Base-by-base conservation (phyloP, 495 filamentous ascomycete species). In the Aspergillus cavernicola region DNA sequence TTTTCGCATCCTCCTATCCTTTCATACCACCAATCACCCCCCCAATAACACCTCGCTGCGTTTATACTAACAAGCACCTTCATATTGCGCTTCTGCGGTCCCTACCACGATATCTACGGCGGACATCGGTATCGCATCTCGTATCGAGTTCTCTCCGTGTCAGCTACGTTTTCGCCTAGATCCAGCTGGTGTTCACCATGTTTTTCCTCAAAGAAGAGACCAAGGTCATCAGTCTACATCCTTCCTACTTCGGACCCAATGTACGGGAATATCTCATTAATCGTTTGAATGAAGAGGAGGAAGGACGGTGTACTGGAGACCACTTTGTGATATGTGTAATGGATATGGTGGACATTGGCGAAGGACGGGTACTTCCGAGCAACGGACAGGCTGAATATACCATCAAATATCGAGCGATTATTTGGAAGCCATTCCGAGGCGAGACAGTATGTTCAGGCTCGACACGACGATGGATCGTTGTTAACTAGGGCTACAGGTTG, bases 141-240 rank as follows among this genome's bases (percentile, higher is more conserved):
- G 35, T 18, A 38, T 6, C 35, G 35, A 16, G n/a, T 8, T 13
- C 24, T n/a, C n/a, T n/a, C n/a, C n/a, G n/a, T n/a, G n/a, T n/a
- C n/a, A n/a, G n/a, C n/a, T n/a, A n/a, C n/a, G n/a, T n/a, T n/a
- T n/a, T n/a, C 39, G 10, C 4, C 12, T 36, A 13, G 29, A 39
- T 5, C 24, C 35, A 16, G 36, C 43, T 32, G 29, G 48, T 24
- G 23, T 44, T 47, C 60, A 51, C 46, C 42, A 98, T 97, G 93
- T 98, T 97, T 69, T 98, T 98, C 77, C 87, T 98, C 62, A 87
- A 95, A 71, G 88, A 95, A 57, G 85, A 97, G 66, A 90, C 95
- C 73, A 90, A 91, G 62, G 81, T 85, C 58, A 92, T 98, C 57
- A 88, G 89, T 45, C 81, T 98, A 60, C 95, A 98, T 67, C 93